Evolutionary conservation across 2,329 filamentous ascomycete genomes (phyloP).

Genomic region (Arthrobotrys iridis): DNA sequence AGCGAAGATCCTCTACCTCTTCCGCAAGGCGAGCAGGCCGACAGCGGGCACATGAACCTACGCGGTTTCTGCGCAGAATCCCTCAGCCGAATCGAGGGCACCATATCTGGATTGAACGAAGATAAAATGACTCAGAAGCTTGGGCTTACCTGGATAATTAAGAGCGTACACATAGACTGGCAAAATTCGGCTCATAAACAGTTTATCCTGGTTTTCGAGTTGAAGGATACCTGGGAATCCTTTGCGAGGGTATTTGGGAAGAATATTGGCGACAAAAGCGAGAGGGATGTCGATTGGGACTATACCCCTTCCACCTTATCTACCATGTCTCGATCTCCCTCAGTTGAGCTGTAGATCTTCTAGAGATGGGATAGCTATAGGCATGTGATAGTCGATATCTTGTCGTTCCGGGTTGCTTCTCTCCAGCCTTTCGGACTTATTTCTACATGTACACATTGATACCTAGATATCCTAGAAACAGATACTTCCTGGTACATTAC

Average conservation of each 20-base stretch:
- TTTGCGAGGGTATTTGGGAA: slow-evolving; percentile 6
- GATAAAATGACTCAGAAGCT: not conserved
- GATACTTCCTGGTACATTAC: too few relatives aligned
- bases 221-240: not conserved
- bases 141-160: slow-evolving; percentile 9
- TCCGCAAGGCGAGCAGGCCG: too few relatives aligned
- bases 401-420: too few relatives aligned
- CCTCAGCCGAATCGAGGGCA: not conserved
- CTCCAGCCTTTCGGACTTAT: too few relatives aligned
- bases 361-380: too few relatives aligned
- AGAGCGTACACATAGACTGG: slow-evolving; percentile 24
- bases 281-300: too few relatives aligned
- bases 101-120: not conserved
- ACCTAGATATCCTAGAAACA: too few relatives aligned
- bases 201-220: slow-evolving; percentile 19
- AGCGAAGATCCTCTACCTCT: not conserved
- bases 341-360: too few relatives aligned
- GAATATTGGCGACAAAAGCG: not conserved
- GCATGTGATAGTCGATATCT: too few relatives aligned
- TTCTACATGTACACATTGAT: too few relatives aligned
- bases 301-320: too few relatives aligned
- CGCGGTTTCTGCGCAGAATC: not conserved
- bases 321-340: too few relatives aligned
- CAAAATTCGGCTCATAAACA: not conserved
- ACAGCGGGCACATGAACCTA: not conserved